Evolutionary conservation across 2,329 filamentous ascomycete species (phyloP).

Genomic region (Exophiala lecanii-corni): DNA sequence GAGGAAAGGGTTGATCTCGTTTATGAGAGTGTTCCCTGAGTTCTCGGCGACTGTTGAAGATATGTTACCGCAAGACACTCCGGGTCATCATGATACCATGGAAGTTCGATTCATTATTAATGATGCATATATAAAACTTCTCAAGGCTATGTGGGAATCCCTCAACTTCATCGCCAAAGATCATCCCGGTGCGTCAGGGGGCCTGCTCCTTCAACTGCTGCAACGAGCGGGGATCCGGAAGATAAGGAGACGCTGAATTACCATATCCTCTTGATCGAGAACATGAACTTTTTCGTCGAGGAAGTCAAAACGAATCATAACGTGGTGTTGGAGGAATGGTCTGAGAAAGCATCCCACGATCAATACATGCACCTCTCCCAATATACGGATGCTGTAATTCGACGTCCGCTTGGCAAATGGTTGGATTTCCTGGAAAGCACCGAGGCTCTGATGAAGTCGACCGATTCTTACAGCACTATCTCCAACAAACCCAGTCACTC

Average conservation of each 20-base stretch:
- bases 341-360: constrained; percentile 69
- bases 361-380: constrained; percentile 80
- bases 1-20: constrained; percentile 90
- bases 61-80: constrained; percentile 59
- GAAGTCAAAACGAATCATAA: constrained; percentile 74
- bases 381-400: constrained; percentile 83
- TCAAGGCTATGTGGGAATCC: constrained; percentile 95
- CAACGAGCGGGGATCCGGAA: constrained; percentile 58
- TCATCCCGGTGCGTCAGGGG: constrained; percentile 50
- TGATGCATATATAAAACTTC: constrained; percentile 79
- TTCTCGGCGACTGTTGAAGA: constrained; percentile 81
- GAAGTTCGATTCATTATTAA: constrained; percentile 76
- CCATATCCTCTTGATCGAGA: constrained; percentile 94
- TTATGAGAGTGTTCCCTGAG: constrained; percentile 87
- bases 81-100: constrained; percentile 54
- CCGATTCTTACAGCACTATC: constrained; percentile 54
- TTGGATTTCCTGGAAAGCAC: constrained; percentile 89
- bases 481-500: constrained; percentile 78
- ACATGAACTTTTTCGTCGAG: constrained; percentile 96
- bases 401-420: constrained; percentile 75
- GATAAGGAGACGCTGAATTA: constrained; percentile 97
- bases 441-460: constrained; percentile 56
- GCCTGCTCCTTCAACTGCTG: constrained; percentile 24
- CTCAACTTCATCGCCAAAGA: constrained; percentile 88
- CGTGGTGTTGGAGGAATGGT: constrained; percentile 77